phyloP scores from a whole-genome alignment of 768 basidiomycete species.

The Fomitopsis serialis region DNA sequence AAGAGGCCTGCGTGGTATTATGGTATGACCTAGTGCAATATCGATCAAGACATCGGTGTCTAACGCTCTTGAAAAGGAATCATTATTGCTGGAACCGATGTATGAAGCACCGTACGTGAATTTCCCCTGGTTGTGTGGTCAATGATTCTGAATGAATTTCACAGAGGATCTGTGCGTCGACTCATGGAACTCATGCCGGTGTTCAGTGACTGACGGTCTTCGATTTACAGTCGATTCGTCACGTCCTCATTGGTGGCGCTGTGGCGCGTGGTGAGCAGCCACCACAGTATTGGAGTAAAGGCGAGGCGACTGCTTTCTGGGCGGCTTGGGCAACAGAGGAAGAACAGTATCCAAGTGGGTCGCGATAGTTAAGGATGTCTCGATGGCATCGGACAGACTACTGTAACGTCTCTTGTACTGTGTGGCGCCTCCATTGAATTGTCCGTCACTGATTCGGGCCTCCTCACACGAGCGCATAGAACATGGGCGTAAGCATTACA shows the following conservation, averaged over 20 bases:
- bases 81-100: slow-evolving; percentile 83
- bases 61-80: slow-evolving; percentile 46
- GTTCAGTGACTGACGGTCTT: background rate
- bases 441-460: background rate
- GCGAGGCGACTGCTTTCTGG: slow-evolving; percentile 66
- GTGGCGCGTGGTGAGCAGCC: slow-evolving; percentile 59
- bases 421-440: too few relatives aligned
- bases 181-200: background rate
- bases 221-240: slow-evolving; percentile 55
- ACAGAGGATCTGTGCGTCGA: slow-evolving; percentile 60
- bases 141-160: slow-evolving; percentile 4
- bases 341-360: slow-evolving; percentile 10
- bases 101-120: slow-evolving; percentile 81
- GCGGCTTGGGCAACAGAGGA: slow-evolving; percentile 75
- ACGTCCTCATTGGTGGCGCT: slow-evolving; percentile 75
- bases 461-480: background rate
- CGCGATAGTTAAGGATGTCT: background rate
- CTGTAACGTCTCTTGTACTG: background rate
- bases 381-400: background rate
- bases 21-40: slow-evolving; percentile 46
- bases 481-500: background rate
- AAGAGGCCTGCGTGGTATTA: slow-evolving; percentile 81
- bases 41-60: background rate
- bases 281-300: slow-evolving; percentile 73
- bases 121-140: slow-evolving; percentile 3